phyloP scores from a whole-genome alignment of 371 early-diverging fungal species.

The Vairimorpha apis region DNA sequence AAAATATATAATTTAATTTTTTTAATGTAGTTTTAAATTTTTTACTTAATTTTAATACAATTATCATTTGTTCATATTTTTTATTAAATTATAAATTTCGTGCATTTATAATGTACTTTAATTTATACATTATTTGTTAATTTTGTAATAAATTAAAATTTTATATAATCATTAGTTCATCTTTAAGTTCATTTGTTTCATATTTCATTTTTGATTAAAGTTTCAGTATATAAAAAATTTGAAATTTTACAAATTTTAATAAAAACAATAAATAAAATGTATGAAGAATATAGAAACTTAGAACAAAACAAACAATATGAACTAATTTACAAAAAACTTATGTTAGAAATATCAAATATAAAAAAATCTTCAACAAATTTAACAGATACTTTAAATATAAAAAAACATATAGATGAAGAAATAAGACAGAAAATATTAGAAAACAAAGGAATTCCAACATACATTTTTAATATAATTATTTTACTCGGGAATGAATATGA shows the following conservation, averaged over 20 bases:
- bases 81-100: background rate
- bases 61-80: no score
- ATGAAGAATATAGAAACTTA: constrained; percentile 5
- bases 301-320: constrained; percentile 18
- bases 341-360: constrained; percentile 17
- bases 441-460: constrained; percentile 27
- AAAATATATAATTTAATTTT: no score
- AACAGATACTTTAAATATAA: constrained; percentile 5
- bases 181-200: no score
- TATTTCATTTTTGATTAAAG: background rate
- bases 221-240: background rate
- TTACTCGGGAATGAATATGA: constrained; percentile 24
- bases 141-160: no score
- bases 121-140: no score
- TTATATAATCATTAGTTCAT: no score
- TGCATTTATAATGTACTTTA: background rate
- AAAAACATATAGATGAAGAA: constrained; percentile 24
- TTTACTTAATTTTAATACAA: no score
- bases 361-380: background rate
- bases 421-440: constrained; percentile 16
- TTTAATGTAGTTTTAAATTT: no score
- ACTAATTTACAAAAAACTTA: constrained; percentile 9
- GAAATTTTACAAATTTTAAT: background rate
- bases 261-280: background rate
- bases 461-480: constrained; percentile 22